Evolutionary conservation across 2,329 filamentous ascomycete species (phyloP).

Genomic region (Trichoderma arundinaceum): DNA sequence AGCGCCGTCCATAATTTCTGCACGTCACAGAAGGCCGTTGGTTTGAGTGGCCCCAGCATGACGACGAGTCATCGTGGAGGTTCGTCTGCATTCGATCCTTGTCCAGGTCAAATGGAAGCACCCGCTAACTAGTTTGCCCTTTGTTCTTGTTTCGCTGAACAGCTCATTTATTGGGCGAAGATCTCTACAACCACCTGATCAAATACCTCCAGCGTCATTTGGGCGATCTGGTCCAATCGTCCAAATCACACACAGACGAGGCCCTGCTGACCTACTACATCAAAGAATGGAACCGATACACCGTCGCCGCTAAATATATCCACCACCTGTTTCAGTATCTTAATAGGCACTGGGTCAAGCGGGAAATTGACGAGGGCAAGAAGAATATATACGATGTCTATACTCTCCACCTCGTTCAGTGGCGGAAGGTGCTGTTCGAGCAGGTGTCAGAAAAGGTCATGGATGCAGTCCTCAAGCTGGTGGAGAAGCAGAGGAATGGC

Average conservation of each 20-base stretch:
- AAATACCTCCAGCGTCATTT: conserved; percentile 83
- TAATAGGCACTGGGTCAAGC: conserved; percentile 98
- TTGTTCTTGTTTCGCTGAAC: neutral
- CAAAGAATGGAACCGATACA: conserved; percentile 94
- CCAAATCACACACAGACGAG: conserved; percentile 84
- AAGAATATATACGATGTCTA: conserved; percentile 99
- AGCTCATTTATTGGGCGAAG: conserved; percentile 95
- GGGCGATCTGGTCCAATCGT: conserved; percentile 69
- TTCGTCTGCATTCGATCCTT: conserved; percentile 42
- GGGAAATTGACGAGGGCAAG: conserved; percentile 98
- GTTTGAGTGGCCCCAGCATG: conserved; percentile 54
- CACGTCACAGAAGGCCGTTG: conserved; percentile 92
- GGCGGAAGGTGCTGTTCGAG: conserved; percentile 89
- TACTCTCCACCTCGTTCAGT: conserved; percentile 92
- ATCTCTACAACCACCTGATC: conserved; percentile 91
- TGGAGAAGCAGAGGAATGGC: conserved; percentile 95
- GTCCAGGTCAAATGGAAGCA: neutral
- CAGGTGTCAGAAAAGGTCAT: conserved; percentile 87
- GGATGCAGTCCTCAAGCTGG: conserved; percentile 90
- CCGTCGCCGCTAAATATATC: conserved; percentile 93
- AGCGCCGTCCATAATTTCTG: conserved; percentile 98
- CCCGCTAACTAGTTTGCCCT: conserved; percentile 7
- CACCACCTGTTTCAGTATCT: conserved; percentile 96
- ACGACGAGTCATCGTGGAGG: conserved; percentile 64
- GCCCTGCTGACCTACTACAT: conserved; percentile 93